phyloP scores from a whole-genome alignment of 257 asterid genomes.

The Ocimum tenuiflorum region DNA sequence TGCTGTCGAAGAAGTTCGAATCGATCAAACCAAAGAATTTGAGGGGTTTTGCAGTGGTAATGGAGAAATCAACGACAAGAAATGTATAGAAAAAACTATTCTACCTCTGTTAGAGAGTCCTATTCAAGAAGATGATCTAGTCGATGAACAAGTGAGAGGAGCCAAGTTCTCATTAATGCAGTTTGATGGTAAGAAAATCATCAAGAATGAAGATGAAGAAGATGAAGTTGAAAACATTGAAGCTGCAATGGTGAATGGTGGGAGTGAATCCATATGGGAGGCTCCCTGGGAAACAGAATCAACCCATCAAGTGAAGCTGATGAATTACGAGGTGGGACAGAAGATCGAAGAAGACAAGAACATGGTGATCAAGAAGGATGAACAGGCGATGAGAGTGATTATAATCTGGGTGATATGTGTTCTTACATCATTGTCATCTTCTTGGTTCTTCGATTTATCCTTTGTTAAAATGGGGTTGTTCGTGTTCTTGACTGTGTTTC shows the following conservation, averaged over 20 bases:
- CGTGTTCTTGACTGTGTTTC: conserved; percentile 28
- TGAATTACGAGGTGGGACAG: conserved; percentile 27
- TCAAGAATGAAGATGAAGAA: no score
- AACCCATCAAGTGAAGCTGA: no score
- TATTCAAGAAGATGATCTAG: background rate
- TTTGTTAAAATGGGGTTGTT: conserved; percentile 30
- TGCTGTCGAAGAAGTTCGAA: conserved; percentile 2
- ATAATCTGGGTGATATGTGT: conserved; percentile 19
- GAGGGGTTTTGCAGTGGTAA: background rate
- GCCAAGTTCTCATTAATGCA: no score
- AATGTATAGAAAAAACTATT: background rate
- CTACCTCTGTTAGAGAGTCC: background rate
- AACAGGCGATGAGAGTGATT: conserved; percentile 20
- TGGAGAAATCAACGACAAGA: conserved; percentile 19
- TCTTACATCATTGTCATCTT: conserved; percentile 35
- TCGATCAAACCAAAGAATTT: conserved; percentile 3
- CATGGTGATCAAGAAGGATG: conserved; percentile 11
- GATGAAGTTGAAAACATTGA: no score
- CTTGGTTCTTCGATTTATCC: conserved; percentile 39
- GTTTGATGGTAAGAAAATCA: no score
- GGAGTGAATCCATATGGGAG: no score
- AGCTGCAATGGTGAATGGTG: no score
- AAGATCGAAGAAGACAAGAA: conserved; percentile 25
- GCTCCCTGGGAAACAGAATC: no score
- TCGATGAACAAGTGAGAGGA: no score